These are phyloP conservation scores for Leccinum barrowsii DNA, from an alignment of 768 basidiomycete species.

Conservation along the genomic window DNA sequence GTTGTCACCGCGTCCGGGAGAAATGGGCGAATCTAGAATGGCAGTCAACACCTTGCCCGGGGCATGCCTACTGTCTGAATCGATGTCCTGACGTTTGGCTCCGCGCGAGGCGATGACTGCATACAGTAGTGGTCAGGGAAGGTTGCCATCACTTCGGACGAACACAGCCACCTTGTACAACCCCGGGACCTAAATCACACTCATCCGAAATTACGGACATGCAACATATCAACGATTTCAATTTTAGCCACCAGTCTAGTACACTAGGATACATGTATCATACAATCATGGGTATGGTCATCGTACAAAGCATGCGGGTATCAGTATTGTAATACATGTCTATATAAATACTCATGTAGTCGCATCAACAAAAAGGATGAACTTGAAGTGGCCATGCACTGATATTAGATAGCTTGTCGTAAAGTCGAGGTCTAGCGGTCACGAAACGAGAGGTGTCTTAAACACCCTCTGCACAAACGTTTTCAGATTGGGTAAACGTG, in stretches of 20 bases:
- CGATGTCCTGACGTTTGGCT: too few relatives aligned
- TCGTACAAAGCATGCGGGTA: conserved; percentile 20
- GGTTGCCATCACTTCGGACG: neutral
- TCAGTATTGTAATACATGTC: conserved; percentile 11
- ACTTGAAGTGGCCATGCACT: neutral
- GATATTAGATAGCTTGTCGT: neutral
- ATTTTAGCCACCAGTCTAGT: neutral
- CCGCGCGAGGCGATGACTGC: too few relatives aligned
- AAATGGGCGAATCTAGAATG: neutral
- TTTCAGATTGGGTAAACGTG: conserved; percentile 20
- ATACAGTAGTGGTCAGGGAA: too few relatives aligned
- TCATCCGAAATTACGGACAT: neutral
- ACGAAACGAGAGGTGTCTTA: conserved; percentile 31
- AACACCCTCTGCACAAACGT: conserved; percentile 27
- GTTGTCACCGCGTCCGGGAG: neutral
- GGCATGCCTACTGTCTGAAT: too few relatives aligned
- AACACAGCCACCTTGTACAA: neutral
- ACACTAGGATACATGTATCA: conserved; percentile 8
- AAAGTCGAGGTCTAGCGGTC: neutral
- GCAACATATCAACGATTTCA: neutral
- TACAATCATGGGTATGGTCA: conserved; percentile 9
- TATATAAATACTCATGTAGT: conserved; percentile 9
- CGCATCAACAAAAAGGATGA: neutral
- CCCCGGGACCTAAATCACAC: neutral
- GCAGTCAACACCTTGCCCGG: neutral